Percentiles rank a stretch among this genome's conserved stretches.
phyloP scores from a whole-genome alignment of 768 basidiomycete genomes.

The Basidioascus undulatus region DNA sequence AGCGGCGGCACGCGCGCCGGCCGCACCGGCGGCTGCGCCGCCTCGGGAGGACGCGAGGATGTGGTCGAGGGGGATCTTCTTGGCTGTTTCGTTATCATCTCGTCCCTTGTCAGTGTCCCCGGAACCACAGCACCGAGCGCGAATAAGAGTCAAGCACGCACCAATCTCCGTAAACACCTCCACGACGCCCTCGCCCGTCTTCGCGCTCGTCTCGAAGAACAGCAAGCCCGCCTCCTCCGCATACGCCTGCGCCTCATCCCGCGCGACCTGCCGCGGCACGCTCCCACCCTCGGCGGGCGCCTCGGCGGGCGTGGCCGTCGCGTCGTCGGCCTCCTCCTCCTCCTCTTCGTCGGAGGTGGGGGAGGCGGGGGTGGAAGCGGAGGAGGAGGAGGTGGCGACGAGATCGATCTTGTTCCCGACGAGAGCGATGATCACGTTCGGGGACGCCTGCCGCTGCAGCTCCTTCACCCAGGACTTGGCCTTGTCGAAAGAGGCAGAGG shows the following conservation, averaged over 20 bases:
- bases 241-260: slow-evolving; percentile 88
- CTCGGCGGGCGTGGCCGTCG: slow-evolving; percentile 66
- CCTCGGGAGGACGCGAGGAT: slow-evolving; percentile 50
- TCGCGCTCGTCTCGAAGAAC: slow-evolving; percentile 95
- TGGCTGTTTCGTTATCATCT: slow-evolving; percentile 24
- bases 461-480: slow-evolving; percentile 99
- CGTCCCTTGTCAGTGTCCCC: neutral
- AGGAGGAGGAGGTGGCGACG: slow-evolving; percentile 19
- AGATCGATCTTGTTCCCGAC: slow-evolving; percentile 95
- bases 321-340: slow-evolving; percentile 78
- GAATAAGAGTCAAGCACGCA: slow-evolving; percentile 19
- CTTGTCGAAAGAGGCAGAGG: slow-evolving; percentile 65
- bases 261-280: slow-evolving; percentile 61
- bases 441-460: slow-evolving; percentile 91
- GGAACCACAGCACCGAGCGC: neutral
- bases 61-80: slow-evolving; percentile 78
- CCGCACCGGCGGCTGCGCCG: slow-evolving; percentile 4
- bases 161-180: slow-evolving; percentile 98
- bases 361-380: slow-evolving; percentile 23
- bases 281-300: slow-evolving; percentile 7
- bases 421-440: slow-evolving; percentile 94
- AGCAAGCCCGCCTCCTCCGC: slow-evolving; percentile 80
- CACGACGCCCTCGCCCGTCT: slow-evolving; percentile 82
- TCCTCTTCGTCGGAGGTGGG: too few species aligned
- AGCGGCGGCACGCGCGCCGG: slow-evolving; percentile 25